Base-by-base conservation (phyloP, 2,329 filamentous ascomycete species). In the Fusarium illudens region DNA sequence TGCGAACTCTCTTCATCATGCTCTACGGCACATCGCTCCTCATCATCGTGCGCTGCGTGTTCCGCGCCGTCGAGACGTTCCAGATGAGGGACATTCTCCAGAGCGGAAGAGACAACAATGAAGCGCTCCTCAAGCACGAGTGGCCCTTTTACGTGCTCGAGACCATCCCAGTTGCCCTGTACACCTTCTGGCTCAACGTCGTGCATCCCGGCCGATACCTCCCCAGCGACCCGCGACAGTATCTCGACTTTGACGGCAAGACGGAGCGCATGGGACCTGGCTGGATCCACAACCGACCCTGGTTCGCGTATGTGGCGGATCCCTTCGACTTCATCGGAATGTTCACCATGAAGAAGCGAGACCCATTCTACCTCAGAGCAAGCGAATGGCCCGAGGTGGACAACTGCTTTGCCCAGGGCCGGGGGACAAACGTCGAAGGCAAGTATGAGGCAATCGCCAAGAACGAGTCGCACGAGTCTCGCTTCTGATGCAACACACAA, bases 81-180 rank as follows among this genome's bases (percentile, higher is more conserved):
- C 60, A 73, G 25, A 60, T 73, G 3, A 49, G 65, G 34, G 55
- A 55, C 0, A 57, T 72, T 17, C 51, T 72, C 4, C 25, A 50
- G 2, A 58, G 62, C 44, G 50, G 48, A 27, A 37, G 65, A 13
- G 60, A 67, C 36, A 71, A 65, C 12, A 49, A 51, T 1, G 65
- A 51, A 3, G 64, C 81, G 0, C 70, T 83, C 1, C 51, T 84
- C 25, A 73, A 76, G 6, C 78, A 82, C 33, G 83, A 84, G 67
- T 82, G 79, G 76, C 84, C 77, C 33, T 84, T 85, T 58, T 84
- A 79, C 60, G 76, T 82, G 13, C 80, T 85, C 53, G 83, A 85
- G 72, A 79, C 76, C 0, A 67, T 75, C 0, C 75, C 82, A 3
- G 84, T 84, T 78, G 60, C 83, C 0, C 11, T 77, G 8, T 84